Conservation (phyloP, 176 grass and related monocot genomes). For the Triticum urartu region DNA sequence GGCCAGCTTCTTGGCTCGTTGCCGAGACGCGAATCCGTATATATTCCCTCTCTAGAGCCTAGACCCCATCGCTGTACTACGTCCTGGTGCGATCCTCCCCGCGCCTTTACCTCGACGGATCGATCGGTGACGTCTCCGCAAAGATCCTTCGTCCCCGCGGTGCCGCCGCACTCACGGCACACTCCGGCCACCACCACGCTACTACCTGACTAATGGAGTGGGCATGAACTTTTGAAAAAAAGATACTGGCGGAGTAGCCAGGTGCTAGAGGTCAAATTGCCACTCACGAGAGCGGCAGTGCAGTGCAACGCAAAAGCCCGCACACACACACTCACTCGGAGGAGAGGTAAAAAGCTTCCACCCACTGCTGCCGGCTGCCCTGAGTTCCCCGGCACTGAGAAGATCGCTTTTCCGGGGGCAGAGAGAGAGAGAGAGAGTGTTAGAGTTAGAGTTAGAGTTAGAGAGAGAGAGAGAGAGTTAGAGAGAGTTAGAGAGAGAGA, state of each 20-base stretch:
- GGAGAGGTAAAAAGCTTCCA: background rate
- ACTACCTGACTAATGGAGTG: background rate
- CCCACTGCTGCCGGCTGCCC: background rate
- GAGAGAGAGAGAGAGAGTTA: too few relatives aligned
- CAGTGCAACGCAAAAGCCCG: background rate
- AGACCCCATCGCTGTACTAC: background rate
- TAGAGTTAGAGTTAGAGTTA: too few relatives aligned
- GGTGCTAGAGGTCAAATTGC: background rate
- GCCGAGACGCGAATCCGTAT: background rate
- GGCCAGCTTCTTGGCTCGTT: background rate
- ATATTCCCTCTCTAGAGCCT: background rate
- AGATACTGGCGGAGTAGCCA: background rate
- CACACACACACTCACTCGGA: background rate
- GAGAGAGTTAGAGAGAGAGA: too few relatives aligned
- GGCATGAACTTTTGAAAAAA: background rate
- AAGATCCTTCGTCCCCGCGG: background rate
- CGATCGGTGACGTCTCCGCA: constrained; percentile 23
- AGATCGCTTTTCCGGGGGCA: background rate
- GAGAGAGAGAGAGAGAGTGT: too few relatives aligned
- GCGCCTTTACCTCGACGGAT: background rate
- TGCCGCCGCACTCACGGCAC: background rate
- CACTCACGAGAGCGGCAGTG: constrained; percentile 6
- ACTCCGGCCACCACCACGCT: background rate
- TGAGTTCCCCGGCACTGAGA: background rate
- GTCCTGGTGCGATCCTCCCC: background rate